Evolutionary conservation across 441 rosid species (phyloP), one percentile per base, ranked within the genome.

Genomic region (Euphorbia corollata): DNA sequence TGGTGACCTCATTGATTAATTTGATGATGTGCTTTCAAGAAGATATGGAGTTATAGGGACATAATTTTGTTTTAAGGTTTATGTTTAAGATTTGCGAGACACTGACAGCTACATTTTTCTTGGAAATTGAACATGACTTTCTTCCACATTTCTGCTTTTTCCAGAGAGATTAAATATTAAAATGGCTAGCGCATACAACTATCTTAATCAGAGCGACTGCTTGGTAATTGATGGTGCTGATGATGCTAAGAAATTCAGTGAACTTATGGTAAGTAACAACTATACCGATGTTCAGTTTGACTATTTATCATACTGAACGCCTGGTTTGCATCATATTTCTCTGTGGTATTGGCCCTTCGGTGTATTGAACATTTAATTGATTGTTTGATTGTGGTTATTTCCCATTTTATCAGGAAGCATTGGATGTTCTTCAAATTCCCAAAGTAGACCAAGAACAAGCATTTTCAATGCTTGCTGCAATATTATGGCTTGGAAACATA

Each of bases 171-270:
- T 94, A 69, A 86, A 86, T 72, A 90, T 94, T 80, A 91, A 84
- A 84, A 63, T 69, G 74, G 94, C 97, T 20, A 75, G 81, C 59
- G 93, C 82, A 71, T 94, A 89, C 77, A 83, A 79, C 78, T 94
- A 91, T 85, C 87, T 94, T 68, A 84, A 82, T 69, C 97, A 94
- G 75, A 89, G 99, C 70, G 85, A 83, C 64, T 89, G 97, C 85
- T 81, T 88, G 84, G 71, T 77, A 58, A 82, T 91, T 75, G 78
- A 82, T 61, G 88, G 94, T 54, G 85, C 89, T 66, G 87, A 91
- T 77, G 99, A 94, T 79, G 83, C 88, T 70, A 70, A 73, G 74
- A 83, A 80, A 51, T 94, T 91, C 74, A 79, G 74, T 55, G 78
- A 80, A 75, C 87, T 94, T 47, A 73, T 76, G 97, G 99, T 94